Conservation (phyloP, 1,139 yeast species). For the Yamadazyma jaroonii region DNA sequence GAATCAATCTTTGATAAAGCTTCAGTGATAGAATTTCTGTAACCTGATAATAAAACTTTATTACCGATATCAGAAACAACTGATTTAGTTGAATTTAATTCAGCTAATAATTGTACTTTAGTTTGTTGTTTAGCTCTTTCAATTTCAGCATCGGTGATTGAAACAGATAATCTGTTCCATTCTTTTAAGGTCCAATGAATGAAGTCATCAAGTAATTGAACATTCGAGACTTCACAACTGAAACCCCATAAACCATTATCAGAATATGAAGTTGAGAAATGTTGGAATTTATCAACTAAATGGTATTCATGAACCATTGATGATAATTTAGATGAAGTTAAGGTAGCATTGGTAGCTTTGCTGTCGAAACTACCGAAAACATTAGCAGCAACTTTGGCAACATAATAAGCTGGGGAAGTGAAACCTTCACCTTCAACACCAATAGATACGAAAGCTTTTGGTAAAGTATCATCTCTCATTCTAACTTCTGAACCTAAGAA, state of each 20-base stretch:
- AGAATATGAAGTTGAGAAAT: conserved; percentile 68
- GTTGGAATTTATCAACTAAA: conserved; percentile 67
- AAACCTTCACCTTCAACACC: conserved; percentile 72
- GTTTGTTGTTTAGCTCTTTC: conserved; percentile 70
- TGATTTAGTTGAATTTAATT: conserved; percentile 45
- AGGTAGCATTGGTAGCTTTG: conserved; percentile 51
- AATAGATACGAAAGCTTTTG: conserved; percentile 73
- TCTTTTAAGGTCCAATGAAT: conserved; percentile 76
- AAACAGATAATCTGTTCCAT: conserved; percentile 80
- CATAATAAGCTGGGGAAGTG: conserved; percentile 60
- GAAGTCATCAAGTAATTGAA: conserved; percentile 64
- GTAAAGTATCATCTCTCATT: conserved; percentile 83
- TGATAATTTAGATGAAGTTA: conserved; percentile 84
- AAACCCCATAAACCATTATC: conserved; percentile 86
- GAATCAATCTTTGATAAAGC: conserved; percentile 61
- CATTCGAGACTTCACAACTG: conserved; percentile 60
- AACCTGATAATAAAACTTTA: conserved; percentile 58
- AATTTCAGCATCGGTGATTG: conserved; percentile 74
- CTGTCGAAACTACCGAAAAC: conserved; percentile 62
- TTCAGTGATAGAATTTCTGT: conserved; percentile 59
- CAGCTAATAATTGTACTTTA: conserved; percentile 56
- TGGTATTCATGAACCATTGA: conserved; percentile 70
- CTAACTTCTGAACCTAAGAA: conserved; percentile 85
- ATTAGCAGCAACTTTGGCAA: conserved; percentile 72
- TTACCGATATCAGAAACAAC: conserved; percentile 59